phyloP scores from a whole-genome alignment of 139 green algal genomes.

The Yamagishiella unicocca region DNA sequence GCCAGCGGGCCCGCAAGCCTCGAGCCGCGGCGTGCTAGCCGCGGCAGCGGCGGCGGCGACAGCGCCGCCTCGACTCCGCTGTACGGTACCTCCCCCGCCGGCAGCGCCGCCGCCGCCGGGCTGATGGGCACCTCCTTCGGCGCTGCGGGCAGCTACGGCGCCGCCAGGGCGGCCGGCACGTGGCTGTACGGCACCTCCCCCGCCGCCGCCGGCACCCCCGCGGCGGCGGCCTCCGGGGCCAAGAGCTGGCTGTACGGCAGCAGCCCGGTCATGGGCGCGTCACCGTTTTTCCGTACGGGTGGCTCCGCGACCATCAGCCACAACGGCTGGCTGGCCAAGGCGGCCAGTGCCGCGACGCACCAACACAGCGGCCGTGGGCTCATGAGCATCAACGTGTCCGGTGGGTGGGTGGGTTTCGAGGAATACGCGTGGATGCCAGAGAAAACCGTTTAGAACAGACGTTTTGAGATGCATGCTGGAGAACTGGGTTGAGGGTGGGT shows the following conservation, averaged over 20 bases:
- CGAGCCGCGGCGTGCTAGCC: too few species aligned
- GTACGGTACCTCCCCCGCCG: slow-evolving; percentile 15
- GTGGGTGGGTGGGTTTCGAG: too few species aligned
- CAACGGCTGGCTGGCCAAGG: slow-evolving; percentile 36
- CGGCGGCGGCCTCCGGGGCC: not conserved
- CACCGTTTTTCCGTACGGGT: slow-evolving; percentile 41
- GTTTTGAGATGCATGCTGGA: too few species aligned
- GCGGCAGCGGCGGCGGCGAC: not conserved
- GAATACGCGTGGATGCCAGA: too few species aligned
- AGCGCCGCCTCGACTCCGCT: not conserved
- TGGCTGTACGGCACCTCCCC: slow-evolving; percentile 33
- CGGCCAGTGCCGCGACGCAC: slow-evolving; percentile 16
- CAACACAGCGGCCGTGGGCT: slow-evolving; percentile 28
- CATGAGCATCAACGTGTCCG: slow-evolving; percentile 44
- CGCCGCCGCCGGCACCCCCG: not conserved
- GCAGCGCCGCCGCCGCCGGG: not conserved
- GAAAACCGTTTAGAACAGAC: too few species aligned
- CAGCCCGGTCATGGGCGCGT: slow-evolving; percentile 43
- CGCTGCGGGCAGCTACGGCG: slow-evolving; percentile 8
- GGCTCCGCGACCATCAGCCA: not conserved
- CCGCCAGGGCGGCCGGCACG: not conserved
- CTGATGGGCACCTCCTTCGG: slow-evolving; percentile 11
- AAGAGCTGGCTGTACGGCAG: slow-evolving; percentile 48
- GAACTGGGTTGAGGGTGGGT: too few species aligned
- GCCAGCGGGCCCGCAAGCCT: too few species aligned